These are phyloP conservation scores for Tephrocybe sp. DNA, from an alignment of 768 basidiomycete species.

Conservation along the genomic window DNA sequence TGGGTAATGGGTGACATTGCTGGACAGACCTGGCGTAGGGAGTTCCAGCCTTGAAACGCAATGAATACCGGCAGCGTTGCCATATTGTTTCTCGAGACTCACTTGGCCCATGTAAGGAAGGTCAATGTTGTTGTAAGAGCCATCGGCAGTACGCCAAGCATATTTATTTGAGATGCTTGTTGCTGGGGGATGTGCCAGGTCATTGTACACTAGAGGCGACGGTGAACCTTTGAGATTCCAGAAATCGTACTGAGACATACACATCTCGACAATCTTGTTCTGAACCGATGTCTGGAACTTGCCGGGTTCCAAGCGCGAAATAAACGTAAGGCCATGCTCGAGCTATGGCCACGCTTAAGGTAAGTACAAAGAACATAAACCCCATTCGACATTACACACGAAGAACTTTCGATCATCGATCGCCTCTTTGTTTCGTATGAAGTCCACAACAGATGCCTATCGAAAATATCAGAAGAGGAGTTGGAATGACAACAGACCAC, in stretches of 20 bases:
- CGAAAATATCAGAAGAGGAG: neutral
- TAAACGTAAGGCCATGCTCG: conserved; percentile 63
- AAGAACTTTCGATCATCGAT: conserved; percentile 78
- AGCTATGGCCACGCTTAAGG: conserved; percentile 45
- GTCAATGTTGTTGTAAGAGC: conserved; percentile 70
- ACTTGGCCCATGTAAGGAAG: conserved; percentile 70
- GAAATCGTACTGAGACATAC: conserved; percentile 39
- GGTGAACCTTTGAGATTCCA: neutral
- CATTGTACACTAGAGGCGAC: conserved; percentile 62
- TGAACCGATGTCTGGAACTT: conserved; percentile 33
- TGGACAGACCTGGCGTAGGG: conserved; percentile 86
- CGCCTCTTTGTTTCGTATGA: conserved; percentile 52
- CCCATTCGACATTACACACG: conserved; percentile 38
- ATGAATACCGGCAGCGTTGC: neutral
- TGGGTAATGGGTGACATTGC: conserved; percentile 60
- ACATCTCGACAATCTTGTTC: conserved; percentile 49
- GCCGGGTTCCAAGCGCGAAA: conserved; percentile 57
- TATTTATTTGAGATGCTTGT: conserved; percentile 63
- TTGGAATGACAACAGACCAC: conserved; percentile 10
- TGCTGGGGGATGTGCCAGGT: conserved; percentile 75
- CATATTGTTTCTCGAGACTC: neutral
- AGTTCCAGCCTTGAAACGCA: conserved; percentile 47
- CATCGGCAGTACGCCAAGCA: conserved; percentile 74
- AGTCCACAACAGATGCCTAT: conserved; percentile 62
- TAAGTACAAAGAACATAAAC: conserved; percentile 1